Conservation (phyloP, 2,329 filamentous ascomycete species). For the Fusarium agapanthi region DNA sequence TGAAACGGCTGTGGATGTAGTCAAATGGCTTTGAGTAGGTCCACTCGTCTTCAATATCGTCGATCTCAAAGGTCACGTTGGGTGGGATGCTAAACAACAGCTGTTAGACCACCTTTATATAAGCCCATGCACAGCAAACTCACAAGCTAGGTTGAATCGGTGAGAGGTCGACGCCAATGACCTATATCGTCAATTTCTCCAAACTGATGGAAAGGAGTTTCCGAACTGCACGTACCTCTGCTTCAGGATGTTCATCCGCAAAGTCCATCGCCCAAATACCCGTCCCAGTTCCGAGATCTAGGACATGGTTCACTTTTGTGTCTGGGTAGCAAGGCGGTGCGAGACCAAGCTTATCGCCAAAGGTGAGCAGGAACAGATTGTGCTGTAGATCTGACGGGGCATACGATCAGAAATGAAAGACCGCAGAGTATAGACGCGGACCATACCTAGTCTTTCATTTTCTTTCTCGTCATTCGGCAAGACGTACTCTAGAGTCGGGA, state of each 20-base stretch:
- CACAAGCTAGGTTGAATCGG: not conserved
- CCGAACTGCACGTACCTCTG: not conserved
- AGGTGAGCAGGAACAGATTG: not conserved
- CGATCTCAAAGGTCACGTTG: not conserved
- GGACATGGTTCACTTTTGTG: not conserved
- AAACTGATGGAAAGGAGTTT: fast-evolving
- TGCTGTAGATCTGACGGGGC: not conserved
- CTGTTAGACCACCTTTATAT: not conserved
- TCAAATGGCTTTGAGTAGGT: not conserved
- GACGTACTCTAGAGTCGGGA: not conserved
- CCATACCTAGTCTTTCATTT: not conserved
- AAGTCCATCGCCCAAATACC: conserved; percentile 4
- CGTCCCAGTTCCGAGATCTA: conserved; percentile 4
- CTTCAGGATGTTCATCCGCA: not conserved
- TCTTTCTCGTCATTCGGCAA: not conserved
- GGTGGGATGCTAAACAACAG: not conserved
- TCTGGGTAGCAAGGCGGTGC: not conserved
- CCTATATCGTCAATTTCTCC: not conserved
- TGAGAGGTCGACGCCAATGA: not conserved
- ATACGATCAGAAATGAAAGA: not conserved
- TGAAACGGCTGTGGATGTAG: not conserved
- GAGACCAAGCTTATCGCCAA: conserved; percentile 1
- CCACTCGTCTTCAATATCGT: not conserved
- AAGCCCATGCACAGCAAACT: fast-evolving
- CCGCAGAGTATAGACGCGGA: fast-evolving